Evolutionary conservation across 371 early-diverging fungal genomes (phyloP), one percentile per base, ranked within the genome.

Genomic region (Dinochytrium kinnereticum): DNA sequence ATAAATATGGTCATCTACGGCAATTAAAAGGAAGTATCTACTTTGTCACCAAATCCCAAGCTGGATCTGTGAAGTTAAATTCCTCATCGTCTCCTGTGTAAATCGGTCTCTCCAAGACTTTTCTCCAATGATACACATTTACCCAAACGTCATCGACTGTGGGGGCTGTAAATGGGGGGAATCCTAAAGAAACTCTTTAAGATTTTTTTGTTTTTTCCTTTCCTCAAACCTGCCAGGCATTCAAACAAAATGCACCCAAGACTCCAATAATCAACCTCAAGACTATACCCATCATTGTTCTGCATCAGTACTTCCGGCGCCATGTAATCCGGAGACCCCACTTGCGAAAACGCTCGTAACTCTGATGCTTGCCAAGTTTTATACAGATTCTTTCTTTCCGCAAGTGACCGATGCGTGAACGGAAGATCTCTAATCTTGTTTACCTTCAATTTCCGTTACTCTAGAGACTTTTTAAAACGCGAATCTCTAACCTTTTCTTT

Each of bases 241-340:
- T 97, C 97, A 86, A 94, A 96, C 40, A 97, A 73, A 51, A 97
- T 94, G 77, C 94, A 93, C 0, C 97, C 97, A 39, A 96, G 78
- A 30, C 92, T 87, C 97, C 97, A 96, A 70, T 92, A 93, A 73
- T 96, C 98, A 1, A 92, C 93, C 0, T 82, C 82, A 38, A 88
- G 87, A 71, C 91, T 94, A 77, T 96, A 96, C 39, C 86, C 87
- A 30, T 79, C 70, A 55, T 84, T 81, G 50, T 78, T 74, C 21
- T 78, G 81, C 64, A 76, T 69, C 30, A 94, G 76, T 17, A 92
- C 86, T 80, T 93, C 95, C 10, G 90, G 91, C 13, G 90, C 93
- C 86, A 92, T 91, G 83, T 91, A 93, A 80, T 93, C 94, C 24
- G 94, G 94, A 3, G 91, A 91, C 3, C 94, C 94, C 24, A 94